Evolutionary conservation across 1,284 basidiomycete species (phyloP).

Genomic region (Cystobasidium sp.): DNA sequence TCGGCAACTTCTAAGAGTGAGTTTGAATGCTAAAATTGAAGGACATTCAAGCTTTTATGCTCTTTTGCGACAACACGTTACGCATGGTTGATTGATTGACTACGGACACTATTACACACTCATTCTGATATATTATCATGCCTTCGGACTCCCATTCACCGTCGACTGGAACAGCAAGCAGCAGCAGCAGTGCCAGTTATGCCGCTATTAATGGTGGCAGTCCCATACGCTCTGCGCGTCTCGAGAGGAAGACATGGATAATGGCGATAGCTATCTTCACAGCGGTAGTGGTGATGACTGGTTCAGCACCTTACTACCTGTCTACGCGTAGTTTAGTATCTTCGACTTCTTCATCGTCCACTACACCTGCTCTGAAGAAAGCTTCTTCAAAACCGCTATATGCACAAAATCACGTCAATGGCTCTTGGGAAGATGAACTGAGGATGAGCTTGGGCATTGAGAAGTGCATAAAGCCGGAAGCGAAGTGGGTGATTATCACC

Average conservation of each 20-base stretch:
- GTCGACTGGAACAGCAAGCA: background rate
- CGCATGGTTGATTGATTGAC: background rate
- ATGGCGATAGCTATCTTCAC: slow-evolving; percentile 22
- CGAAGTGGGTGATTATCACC: slow-evolving; percentile 12
- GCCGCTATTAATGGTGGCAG: background rate
- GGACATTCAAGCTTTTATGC: too few species aligned
- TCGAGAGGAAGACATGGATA: slow-evolving; percentile 20
- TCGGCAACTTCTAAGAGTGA: too few species aligned
- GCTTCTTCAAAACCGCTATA: background rate
- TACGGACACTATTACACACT: background rate
- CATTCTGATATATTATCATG: background rate
- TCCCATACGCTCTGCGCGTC: slow-evolving; percentile 9
- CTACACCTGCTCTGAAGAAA: background rate
- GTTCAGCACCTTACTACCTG: slow-evolving; percentile 18
- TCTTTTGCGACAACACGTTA: too few species aligned
- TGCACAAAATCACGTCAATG: slow-evolving; percentile 15
- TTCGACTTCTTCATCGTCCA: background rate
- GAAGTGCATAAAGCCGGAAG: slow-evolving; percentile 22
- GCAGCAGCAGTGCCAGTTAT: background rate
- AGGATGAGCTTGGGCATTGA: slow-evolving; percentile 13
- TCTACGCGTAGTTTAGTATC: background rate
- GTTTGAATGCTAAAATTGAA: too few species aligned
- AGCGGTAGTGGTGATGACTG: slow-evolving; percentile 9
- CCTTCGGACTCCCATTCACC: background rate
- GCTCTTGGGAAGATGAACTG: slow-evolving; percentile 22